phyloP scores from a whole-genome alignment of 305 asterid species.

The Withania somnifera region DNA sequence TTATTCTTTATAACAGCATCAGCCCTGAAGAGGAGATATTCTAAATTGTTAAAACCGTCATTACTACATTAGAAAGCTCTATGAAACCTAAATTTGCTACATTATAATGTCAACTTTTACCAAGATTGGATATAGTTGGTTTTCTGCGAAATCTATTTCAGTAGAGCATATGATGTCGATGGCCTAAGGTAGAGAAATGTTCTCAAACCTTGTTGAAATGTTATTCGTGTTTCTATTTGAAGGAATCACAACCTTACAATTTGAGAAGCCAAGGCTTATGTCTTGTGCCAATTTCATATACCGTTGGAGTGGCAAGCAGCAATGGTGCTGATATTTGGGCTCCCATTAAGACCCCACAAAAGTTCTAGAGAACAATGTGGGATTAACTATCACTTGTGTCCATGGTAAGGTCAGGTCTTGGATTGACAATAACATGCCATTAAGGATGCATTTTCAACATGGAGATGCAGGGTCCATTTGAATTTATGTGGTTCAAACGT shows the following conservation, averaged over 20 bases:
- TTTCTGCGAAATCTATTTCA: too few species aligned
- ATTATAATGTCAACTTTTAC: too few species aligned
- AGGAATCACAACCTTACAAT: conserved; percentile 35
- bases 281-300: conserved; percentile 50
- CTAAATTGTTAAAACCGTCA: not conserved
- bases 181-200: too few species aligned
- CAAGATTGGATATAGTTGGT: too few species aligned
- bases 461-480: not conserved
- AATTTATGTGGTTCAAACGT: not conserved
- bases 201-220: not conserved
- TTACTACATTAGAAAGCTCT: not conserved
- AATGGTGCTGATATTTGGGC: conserved; percentile 96
- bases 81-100: too few species aligned
- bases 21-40: not conserved
- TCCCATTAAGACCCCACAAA: conserved; percentile 45
- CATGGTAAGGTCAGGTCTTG: conserved; percentile 9
- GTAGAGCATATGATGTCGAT: too few species aligned
- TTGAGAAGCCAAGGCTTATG: conserved; percentile 61
- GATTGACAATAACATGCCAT: not conserved
- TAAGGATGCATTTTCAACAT: not conserved
- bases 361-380: conserved; percentile 13
- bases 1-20: not conserved
- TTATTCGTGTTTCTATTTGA: not conserved
- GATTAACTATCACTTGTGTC: conserved; percentile 17
- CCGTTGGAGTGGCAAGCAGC: conserved; percentile 47